Evolutionary conservation across 2,329 filamentous ascomycete genomes (phyloP).

Genomic region (Eutypa lata): DNA sequence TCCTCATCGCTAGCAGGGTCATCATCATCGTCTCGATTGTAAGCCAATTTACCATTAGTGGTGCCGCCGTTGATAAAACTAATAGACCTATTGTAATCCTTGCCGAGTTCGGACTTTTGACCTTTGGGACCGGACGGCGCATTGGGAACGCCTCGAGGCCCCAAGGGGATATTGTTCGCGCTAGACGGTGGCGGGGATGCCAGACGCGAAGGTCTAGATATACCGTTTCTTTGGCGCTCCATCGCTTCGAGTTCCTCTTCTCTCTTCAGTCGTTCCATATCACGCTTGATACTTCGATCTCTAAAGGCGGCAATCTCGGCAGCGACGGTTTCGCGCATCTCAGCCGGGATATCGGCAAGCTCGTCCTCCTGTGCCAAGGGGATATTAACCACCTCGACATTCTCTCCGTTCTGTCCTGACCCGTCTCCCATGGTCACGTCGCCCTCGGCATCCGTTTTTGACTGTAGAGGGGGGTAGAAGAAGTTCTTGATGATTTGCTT

Average conservation of each 20-base stretch:
- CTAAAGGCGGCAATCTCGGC: conserved; percentile 92
- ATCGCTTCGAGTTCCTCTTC: conserved; percentile 92
- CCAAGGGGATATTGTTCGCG: conserved; percentile 73
- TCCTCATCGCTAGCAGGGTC: conserved; percentile 86
- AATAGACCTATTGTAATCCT: conserved; percentile 57
- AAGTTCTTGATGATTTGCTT: conserved; percentile 67
- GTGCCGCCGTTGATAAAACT: conserved; percentile 78
- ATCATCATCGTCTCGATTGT: conserved; percentile 76
- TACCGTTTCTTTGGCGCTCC: conserved; percentile 72
- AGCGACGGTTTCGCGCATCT: conserved; percentile 93
- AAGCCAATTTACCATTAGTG: conserved; percentile 54
- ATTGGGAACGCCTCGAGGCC: conserved; percentile 67
- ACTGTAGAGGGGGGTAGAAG: conserved; percentile 60
- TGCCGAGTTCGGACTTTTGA: conserved; percentile 48
- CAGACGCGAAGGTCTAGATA: conserved; percentile 61
- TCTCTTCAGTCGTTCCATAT: conserved; percentile 79
- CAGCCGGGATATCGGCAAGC: conserved; percentile 88
- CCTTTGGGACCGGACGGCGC: conserved; percentile 66
- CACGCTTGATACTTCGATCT: conserved; percentile 83
- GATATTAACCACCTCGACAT: conserved; percentile 85
- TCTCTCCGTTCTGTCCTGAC: conserved; percentile 53
- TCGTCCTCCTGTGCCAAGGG: conserved; percentile 87
- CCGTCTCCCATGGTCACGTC: conserved; percentile 68
- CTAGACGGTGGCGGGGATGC: conserved; percentile 65
- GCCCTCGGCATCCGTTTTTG: conserved; percentile 58